Base-by-base conservation (phyloP, 2,329 filamentous ascomycete species). In the Coniochaeta sp. region DNA sequence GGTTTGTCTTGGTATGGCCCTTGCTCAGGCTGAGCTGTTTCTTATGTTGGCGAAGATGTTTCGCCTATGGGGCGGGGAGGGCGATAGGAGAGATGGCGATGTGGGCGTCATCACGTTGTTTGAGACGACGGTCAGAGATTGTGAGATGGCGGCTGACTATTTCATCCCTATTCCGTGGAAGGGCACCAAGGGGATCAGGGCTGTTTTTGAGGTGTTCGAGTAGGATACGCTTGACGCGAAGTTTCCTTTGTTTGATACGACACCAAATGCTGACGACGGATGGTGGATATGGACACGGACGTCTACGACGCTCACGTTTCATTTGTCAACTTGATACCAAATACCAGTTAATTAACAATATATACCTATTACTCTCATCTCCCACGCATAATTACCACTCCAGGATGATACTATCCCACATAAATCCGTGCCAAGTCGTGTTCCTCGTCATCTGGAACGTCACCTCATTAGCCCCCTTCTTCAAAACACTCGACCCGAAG, bases 121-220 rank as follows among this genome's bases (percentile, higher is more conserved):
- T 52, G 68, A 76, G 61, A 74, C 72, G 14, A 69, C 69, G 38
- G 64, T 69, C 9, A 65, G 67, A 57, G 73, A 75, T 59, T 72
- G 69, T 36, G 68, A 73, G 64, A 69, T 74, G 67, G 72, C 72
- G 17, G 68, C 71, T 24, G 73, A 76, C 59, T 75, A 71, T 59
- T 75, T 75, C 28, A 71, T 76, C 61, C 74, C 73, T 8, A 71
- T 75, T 17, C 72, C 73, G 22, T 74, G 71, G 64, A 74, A 74
- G 70, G 71, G 57, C 34, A 61, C 61, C 6, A 64, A 59, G 58
- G 62, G 62, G 33, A 34, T 64, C 9, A 69, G 64, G 34, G 73
- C 62, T 3, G 31, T 36, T 36, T 56, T 56, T 22, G 54, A 56
- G 26, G 54, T 38, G n/a, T 52, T 31, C 6, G 26, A 47, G 43